Evolutionary conservation across 148 eudicot species (phyloP), one percentile per base, ranked within the genome.

Genomic region (Polygonum maritimum): DNA sequence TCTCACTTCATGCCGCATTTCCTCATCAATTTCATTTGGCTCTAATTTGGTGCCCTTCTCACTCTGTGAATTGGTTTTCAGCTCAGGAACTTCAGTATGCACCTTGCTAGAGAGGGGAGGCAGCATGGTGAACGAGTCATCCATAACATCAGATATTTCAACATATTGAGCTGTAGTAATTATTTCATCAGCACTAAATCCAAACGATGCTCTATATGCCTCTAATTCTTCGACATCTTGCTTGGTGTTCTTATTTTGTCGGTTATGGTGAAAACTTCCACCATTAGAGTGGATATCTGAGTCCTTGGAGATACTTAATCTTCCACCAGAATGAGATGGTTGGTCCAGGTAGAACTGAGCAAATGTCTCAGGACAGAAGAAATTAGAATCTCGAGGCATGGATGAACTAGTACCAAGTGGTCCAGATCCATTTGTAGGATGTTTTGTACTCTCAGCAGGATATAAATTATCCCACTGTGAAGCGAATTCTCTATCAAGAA

Each of bases 101-200:
- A 76, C 76, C 78, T 89, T 89, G 76, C 79, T 82, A 48, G 88
- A 83, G 74, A 85, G 80, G 73, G 83, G 81, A 31, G 96, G 92
- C 74, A 81, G 75, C 80, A 89, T 91, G 78, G 87, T 82, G 78
- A 92, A 91, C 22, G 96, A 87, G 3, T 92, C 97, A 39, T 92
- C 99, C 84, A 80, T 72, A 11, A 88, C 96, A 80, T 95, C 92
- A 77, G 92, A 82, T 54, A 95, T 92, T 81, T 95, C 97, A 70
- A 92, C 97, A 83, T 95, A 95, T 12, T 95, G 92, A 69, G 94
- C 70, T 51, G 97, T 95, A 39, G 91, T 85, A 76, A 89, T 86
- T 79, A 95, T 91, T 77, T 95, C 99, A 85, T 95, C 99, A 49
- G 99, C 99, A 88, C 99, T 95, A 81, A 95, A 95, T 58, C 99